Evolutionary conservation across 2,329 filamentous ascomycete species (phyloP).

Genomic region (Fusarium illudens): DNA sequence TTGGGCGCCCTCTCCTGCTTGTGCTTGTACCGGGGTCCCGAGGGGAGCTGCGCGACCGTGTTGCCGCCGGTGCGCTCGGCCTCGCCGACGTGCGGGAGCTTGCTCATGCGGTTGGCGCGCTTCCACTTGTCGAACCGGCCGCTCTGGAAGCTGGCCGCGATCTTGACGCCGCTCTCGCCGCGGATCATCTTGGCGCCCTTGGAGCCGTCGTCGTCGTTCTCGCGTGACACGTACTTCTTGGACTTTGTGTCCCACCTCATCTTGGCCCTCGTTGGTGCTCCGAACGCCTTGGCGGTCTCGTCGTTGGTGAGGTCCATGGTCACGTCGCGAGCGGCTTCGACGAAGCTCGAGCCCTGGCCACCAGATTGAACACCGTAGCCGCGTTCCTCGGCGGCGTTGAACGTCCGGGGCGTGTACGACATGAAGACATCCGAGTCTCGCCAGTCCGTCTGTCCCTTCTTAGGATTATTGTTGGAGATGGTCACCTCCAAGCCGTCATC

Average conservation of each 20-base stretch:
- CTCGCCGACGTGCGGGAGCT: constrained; percentile 85
- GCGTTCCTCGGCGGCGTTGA: constrained; percentile 85
- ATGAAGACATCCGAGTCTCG: constrained; percentile 93
- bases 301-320: constrained; percentile 95
- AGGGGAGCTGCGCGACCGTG: constrained; percentile 40
- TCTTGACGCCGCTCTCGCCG: constrained; percentile 94
- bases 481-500: constrained; percentile 75
- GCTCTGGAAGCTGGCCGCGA: constrained; percentile 90
- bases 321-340: constrained; percentile 83
- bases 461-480: constrained; percentile 66
- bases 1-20: constrained; percentile 89
- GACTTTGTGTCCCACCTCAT: constrained; percentile 98
- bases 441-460: constrained; percentile 70
- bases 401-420: constrained; percentile 86
- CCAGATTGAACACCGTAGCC: constrained; percentile 94
- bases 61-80: constrained; percentile 63
- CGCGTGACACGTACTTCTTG: constrained; percentile 91
- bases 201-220: constrained; percentile 94
- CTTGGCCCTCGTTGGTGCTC: constrained; percentile 74
- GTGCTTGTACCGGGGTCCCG: constrained; percentile 75
- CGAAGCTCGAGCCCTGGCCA: constrained; percentile 77
- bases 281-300: constrained; percentile 82
- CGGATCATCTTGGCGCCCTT: constrained; percentile 76
- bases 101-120: constrained; percentile 81
- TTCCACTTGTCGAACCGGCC: constrained; percentile 95